Base-by-base conservation (phyloP, 352 stramenopile genomes). In the Blastocystis sp. region DNA sequence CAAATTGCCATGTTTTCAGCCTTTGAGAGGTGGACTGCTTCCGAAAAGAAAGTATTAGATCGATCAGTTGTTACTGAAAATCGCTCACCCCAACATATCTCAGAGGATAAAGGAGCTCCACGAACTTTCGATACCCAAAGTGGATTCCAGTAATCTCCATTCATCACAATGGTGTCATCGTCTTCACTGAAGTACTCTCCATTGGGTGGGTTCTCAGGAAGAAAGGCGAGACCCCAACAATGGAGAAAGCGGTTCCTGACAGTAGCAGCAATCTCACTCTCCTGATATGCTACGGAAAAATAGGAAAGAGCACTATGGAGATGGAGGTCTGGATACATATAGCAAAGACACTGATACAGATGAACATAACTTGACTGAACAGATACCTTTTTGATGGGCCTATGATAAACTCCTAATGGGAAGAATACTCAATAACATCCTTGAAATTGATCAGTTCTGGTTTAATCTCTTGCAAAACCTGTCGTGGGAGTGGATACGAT, bases 101-200 rank as follows among this genome's bases (percentile, higher is more conserved):
- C 19, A 46, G 9, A 46, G 39, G 39, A 46, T 9, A 46, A 46
- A 46, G 39, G 39, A 63, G 56, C 56, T 63, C 14, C 14, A 32
- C 14, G 59, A 11, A 27, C n/a, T n/a, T 12, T 21, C 6, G 59
- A 71, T 24, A 71, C 24, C 16, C 21, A 51, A 37, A 74, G 35
- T 4, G 63, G 63, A 37, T 32, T 16, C 19, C 0, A 11, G 32
- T 74, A 74, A 21, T 19, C 2, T n/a, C 27, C 63, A n/a, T 21
- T 43, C 1, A 74, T 12, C 11, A 43, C 9, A 43, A 74, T 74
- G 1, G 35, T 74, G 32, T 74, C 63, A 5, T 74, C 63, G 21
- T 74, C 63, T 43, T 74, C n/a, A 4, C 27, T 74, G 35, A 51
- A 21, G 21, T 74, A 74, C 63, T 74, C 63, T 37, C 63, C 63